Evolutionary conservation across 345 rosid species (phyloP).

Genomic region (Angophora floribunda): DNA sequence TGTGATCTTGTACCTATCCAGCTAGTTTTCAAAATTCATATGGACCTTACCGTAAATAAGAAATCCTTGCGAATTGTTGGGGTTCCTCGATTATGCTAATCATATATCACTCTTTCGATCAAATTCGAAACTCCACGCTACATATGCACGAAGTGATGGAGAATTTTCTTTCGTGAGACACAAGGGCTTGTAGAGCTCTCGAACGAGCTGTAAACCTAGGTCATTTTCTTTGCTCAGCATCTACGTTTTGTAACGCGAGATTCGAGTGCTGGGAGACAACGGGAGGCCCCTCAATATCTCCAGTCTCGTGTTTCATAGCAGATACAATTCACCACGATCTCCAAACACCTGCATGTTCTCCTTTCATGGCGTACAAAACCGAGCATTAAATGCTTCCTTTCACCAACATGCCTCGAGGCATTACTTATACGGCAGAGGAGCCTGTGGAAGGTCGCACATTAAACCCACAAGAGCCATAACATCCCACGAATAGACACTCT

Average conservation of each 20-base stretch:
- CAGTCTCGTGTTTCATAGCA: constrained; percentile 13
- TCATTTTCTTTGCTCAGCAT: not conserved
- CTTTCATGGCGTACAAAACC: constrained; percentile 24
- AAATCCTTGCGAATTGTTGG: not conserved
- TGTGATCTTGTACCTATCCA: not conserved
- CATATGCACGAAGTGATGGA: not conserved
- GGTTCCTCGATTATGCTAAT: not conserved
- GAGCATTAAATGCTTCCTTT: constrained; percentile 33
- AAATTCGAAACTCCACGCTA: not conserved
- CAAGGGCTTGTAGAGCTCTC: not conserved
- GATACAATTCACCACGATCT: constrained; percentile 6
- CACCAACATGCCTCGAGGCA: constrained; percentile 6
- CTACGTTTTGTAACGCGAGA: not conserved
- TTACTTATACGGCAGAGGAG: constrained; percentile 32
- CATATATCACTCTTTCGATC: not conserved
- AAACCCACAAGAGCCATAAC: not conserved
- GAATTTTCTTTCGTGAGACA: not conserved
- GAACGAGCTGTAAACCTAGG: not conserved
- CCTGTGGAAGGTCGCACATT: not conserved
- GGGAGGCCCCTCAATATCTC: constrained; percentile 25
- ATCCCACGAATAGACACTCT: not conserved
- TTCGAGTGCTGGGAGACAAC: constrained; percentile 9
- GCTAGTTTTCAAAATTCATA: not conserved
- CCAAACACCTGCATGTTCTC: constrained; percentile 58
- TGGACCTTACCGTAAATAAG: not conserved